phyloP scores from a whole-genome alignment of 2,329 filamentous ascomycete species.

The Alternaria sp. region DNA sequence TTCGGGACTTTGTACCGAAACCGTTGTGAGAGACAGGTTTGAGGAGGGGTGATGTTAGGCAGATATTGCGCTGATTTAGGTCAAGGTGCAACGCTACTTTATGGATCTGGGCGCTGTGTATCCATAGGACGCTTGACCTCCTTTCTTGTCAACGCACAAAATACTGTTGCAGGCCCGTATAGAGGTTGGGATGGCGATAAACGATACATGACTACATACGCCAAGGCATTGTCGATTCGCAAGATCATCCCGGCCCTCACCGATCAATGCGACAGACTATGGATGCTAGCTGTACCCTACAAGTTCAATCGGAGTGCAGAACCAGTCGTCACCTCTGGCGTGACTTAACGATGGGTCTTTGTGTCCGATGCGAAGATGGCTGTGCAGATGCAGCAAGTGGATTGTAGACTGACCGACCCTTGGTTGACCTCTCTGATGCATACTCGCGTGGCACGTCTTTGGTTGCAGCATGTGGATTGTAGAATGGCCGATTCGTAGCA shows the following conservation, averaged over 20 bases:
- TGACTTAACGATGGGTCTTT: neutral
- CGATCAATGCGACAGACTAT: neutral
- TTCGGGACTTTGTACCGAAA: neutral
- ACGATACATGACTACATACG: neutral
- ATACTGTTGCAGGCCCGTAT: neutral
- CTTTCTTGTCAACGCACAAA: neutral
- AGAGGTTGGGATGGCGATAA: neutral
- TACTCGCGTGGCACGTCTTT: neutral
- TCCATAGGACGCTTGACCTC: neutral
- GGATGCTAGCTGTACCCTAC: neutral
- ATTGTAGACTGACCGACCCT: neutral
- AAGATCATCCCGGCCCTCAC: neutral
- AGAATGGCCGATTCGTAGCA: neutral
- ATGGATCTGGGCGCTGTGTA: neutral
- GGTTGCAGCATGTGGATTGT: neutral
- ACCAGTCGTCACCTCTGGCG: neutral
- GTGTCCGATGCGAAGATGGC: neutral
- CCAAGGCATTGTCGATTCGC: neutral
- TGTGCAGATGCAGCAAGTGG: neutral
- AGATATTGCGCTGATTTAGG: neutral
- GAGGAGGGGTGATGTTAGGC: neutral
- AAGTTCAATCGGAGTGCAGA: neutral
- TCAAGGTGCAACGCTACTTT: neutral
- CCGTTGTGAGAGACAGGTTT: neutral
- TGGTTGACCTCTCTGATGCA: neutral